Base-by-base conservation (phyloP, 331 rosid genomes). In the Quercus tomentella region DNA sequence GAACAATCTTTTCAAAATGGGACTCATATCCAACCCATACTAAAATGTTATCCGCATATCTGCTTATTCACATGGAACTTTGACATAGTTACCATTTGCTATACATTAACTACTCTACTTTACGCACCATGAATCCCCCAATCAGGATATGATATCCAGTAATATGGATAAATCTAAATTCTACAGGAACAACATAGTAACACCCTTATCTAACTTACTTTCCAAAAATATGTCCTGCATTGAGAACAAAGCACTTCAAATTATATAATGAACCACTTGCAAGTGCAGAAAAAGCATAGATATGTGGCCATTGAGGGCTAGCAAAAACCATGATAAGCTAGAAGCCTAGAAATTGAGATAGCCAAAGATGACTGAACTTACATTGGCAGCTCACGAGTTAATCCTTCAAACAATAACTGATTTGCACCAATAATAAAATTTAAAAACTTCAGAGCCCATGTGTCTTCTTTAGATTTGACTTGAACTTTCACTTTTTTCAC, bases 361-460 rank as follows among this genome's bases (percentile, higher is more conserved):
- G 45, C 21, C 35, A 17, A 31, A 4, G 41, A 76, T 55, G 28
- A 56, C 25, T 26, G 26, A 45, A 84, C 97, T 89, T 82, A 95
- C 97, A 95, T 58, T 23, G 94, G 96, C 57, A 95, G 83, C 86
- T 94, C 98, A 55, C 98, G 97, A 58, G 98, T 94, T 83, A 94
- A 77, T 73, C 98, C 97, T 82, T 91, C 91, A 79, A 74, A 85
- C 28, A 86, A 52, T 66, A 94, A 87, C 72, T 94, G 97, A 76
- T 92, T 88, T 57, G 81, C 89, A 60, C 97, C 93, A 65, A 68
- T 71, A 25, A 89, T 83, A 74, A 86, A 94, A 82, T 88, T 92
- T 31, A 91, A 72, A 82, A 94, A 84, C 84, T 86, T 92, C 81
- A 92, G 26, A 83, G 97, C 97, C 92, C 94, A 92, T 51, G 18